A percentile compares a stretch with the other conserved stretches of the same genome.
phyloP scores from a whole-genome alignment of 106 monocot species.

The Dendrobium catenatum region DNA sequence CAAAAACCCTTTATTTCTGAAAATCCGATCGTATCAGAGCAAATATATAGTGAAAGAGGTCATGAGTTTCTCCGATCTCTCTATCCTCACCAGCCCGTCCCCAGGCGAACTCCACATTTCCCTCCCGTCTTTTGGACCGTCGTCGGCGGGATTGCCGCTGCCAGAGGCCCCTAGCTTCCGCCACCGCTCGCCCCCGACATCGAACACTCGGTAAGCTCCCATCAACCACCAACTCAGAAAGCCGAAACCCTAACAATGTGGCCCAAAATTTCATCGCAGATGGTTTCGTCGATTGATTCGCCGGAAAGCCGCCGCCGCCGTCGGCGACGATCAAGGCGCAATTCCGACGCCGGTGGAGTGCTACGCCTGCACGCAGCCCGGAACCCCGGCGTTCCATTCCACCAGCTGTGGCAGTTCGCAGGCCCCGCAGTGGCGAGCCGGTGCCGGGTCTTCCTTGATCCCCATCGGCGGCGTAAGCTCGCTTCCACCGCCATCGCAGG shows the following conservation, averaged over 20 bases:
- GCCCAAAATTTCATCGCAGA: neutral
- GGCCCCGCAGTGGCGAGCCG: constrained; percentile 60
- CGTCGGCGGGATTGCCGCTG: neutral
- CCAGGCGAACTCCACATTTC: neutral
- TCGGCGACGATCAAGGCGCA: neutral
- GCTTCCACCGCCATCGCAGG: neutral
- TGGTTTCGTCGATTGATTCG: neutral
- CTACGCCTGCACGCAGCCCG: constrained; percentile 73
- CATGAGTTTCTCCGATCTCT: constrained; percentile 1
- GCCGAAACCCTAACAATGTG: neutral
- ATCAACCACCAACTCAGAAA: neutral
- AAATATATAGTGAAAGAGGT: neutral
- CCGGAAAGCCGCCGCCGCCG: neutral
- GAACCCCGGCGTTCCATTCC: constrained; percentile 71
- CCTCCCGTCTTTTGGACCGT: neutral
- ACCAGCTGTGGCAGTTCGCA: constrained; percentile 60
- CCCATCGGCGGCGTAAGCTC: constrained; percentile 35
- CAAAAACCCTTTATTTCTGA: neutral
- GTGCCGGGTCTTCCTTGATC: constrained; percentile 75
- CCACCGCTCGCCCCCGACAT: neutral
- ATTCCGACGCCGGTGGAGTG: constrained; percentile 31
- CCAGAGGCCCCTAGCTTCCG: neutral
- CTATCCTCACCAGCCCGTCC: neutral
- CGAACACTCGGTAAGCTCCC: neutral
- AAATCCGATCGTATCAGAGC: neutral